Conservation (phyloP, 768 basidiomycete species). For the Leucosporidium yakuticum region DNA sequence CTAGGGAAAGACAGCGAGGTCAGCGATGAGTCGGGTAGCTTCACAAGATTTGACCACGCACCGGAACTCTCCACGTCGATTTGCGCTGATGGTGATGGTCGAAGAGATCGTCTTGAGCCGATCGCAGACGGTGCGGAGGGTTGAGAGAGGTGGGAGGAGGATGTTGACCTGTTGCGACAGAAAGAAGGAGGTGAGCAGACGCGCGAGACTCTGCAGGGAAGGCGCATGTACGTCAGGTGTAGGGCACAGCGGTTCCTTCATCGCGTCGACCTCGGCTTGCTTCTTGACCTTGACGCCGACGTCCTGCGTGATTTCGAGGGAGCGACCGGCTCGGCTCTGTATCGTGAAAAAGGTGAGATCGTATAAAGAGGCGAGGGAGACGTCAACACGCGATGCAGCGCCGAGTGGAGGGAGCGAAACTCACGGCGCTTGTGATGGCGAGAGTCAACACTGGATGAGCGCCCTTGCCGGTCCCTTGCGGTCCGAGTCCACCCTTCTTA, state of each 20-base stretch:
- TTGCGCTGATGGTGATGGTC: conserved; percentile 62
- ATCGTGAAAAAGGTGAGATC: conserved; percentile 27
- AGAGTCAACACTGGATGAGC: conserved; percentile 65
- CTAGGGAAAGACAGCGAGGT: neutral
- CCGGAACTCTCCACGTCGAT: conserved; percentile 55
- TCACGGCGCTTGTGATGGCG: conserved; percentile 54
- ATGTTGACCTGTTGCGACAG: conserved; percentile 58
- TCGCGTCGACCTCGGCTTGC: conserved; percentile 62
- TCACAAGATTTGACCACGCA: neutral
- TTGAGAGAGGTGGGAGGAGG: conserved; percentile 62
- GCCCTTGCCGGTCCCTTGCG: conserved; percentile 13
- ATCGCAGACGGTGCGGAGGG: conserved; percentile 72
- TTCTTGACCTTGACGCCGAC: conserved; percentile 75
- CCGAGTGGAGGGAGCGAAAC: neutral
- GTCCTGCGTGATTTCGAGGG: conserved; percentile 66
- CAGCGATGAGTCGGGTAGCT: neutral
- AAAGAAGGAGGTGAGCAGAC: neutral
- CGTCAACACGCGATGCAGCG: no score
- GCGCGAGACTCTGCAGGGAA: neutral
- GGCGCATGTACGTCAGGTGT: conserved; percentile 61
- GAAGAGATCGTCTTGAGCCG: conserved; percentile 65
- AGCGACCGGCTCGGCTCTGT: conserved; percentile 58
- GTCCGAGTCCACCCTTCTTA: conserved; percentile 61
- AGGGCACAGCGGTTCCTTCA: conserved; percentile 76
- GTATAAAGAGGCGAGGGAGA: neutral